Evolutionary conservation across 805 yeast genomes (phyloP).

Genomic region (Lachancea meyersii): DNA sequence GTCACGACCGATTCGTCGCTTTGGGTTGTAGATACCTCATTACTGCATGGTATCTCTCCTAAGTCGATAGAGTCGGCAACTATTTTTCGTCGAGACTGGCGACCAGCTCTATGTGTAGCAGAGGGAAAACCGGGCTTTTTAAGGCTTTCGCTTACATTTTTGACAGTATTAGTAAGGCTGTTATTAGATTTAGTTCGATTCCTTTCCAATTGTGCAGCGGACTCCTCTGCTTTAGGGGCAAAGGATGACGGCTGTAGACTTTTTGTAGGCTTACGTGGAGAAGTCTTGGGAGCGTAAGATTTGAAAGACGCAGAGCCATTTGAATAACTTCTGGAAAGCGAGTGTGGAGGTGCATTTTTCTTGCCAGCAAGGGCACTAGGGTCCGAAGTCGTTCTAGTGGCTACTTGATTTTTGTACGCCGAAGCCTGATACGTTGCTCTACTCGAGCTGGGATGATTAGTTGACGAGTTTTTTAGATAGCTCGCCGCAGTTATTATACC

Average conservation of each 20-base stretch:
- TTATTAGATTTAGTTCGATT: not conserved
- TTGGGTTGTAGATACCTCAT: no score
- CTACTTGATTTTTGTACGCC: not conserved
- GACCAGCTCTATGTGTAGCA: not conserved
- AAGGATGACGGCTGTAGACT: not conserved
- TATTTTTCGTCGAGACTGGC: constrained; percentile 11
- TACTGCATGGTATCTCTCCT: constrained; percentile 4
- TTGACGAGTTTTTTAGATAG: constrained; percentile 13
- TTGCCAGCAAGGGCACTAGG: not conserved
- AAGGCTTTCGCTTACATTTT: not conserved
- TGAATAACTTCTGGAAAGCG: constrained; percentile 4
- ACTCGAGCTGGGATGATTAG: not conserved
- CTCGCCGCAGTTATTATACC: constrained; percentile 30
- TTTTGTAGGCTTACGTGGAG: not conserved
- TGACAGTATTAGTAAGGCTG: not conserved
- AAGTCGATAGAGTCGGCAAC: constrained; percentile 17
- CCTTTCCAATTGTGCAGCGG: not conserved
- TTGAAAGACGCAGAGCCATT: constrained; percentile 8
- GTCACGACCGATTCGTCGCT: not conserved
- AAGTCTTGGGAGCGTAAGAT: constrained; percentile 13
- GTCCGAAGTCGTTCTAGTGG: not conserved
- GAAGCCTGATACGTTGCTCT: not conserved
- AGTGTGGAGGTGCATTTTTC: constrained; percentile 16
- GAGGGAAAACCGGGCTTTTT: not conserved
- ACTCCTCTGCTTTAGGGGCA: constrained; percentile 3